Conservation (phyloP, 306 rosid genomes). For the Cucurbita maxima region DNA sequence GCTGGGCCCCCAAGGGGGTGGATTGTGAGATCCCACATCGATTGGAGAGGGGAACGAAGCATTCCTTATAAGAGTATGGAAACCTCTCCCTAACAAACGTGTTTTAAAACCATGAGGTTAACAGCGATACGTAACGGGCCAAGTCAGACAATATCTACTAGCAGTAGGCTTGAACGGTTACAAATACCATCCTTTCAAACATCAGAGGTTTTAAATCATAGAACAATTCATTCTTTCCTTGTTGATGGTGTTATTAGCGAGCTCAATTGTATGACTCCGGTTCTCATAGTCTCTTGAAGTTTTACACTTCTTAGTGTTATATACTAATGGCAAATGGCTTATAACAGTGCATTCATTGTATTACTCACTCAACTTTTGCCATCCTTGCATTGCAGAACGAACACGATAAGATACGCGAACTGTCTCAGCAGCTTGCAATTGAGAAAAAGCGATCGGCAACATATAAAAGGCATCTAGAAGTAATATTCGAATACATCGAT, state of each 20-base stretch:
- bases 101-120: no score
- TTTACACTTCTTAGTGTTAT: background rate
- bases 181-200: background rate
- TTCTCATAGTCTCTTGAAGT: background rate
- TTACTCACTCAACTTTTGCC: background rate
- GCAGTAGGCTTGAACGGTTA: no score
- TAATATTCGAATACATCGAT: constrained; percentile 75
- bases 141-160: no score
- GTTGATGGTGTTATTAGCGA: background rate
- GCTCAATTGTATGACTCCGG: background rate
- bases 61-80: no score
- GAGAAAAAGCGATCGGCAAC: constrained; percentile 82
- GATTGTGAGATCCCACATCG: no score
- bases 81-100: no score
- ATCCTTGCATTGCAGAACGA: constrained; percentile 41
- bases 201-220: background rate
- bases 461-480: constrained; percentile 86
- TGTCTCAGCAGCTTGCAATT: constrained; percentile 66
- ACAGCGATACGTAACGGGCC: no score
- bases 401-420: constrained; percentile 77
- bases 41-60: no score
- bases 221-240: background rate
- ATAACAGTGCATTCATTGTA: background rate
- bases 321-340: background rate
- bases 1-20: no score